These are phyloP conservation scores for Effrenium voratum DNA, from an alignment of 73 alveolate genomes.

Conservation along the genomic window DNA sequence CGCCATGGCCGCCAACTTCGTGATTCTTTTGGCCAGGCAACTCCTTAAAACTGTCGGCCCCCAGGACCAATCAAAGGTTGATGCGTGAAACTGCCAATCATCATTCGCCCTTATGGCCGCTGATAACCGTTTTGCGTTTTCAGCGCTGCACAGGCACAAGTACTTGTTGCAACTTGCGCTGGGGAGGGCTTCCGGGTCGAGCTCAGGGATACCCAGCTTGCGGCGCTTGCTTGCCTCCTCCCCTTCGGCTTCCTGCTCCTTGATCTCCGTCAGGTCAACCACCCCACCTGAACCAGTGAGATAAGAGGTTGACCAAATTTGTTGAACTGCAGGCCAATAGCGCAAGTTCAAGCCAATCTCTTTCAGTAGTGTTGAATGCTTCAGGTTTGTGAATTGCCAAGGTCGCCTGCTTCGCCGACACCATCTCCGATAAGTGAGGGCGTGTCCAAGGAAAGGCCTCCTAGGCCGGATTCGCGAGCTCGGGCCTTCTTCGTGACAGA, in stretches of 20 bases:
- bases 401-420: too few relatives aligned
- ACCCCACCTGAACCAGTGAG: background rate
- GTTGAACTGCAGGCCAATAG: too few relatives aligned
- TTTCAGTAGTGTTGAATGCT: too few relatives aligned
- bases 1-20: background rate
- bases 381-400: too few relatives aligned
- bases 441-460: background rate
- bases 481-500: background rate
- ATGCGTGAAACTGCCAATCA: background rate
- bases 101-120: background rate
- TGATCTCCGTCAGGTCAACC: background rate
- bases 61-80: background rate
- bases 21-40: background rate
- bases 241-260: background rate
- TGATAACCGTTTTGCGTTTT: background rate
- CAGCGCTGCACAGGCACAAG: background rate
- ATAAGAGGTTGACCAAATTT: background rate
- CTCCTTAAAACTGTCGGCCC: background rate
- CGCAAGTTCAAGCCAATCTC: too few relatives aligned
- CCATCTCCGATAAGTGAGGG: background rate
- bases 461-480: background rate
- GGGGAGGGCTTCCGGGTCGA: slow-evolving; percentile 29
- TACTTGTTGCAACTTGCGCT: background rate
- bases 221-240: background rate
- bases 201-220: background rate